Base-by-base conservation (phyloP, 805 yeast species). In the Ogataea ganodermae region DNA sequence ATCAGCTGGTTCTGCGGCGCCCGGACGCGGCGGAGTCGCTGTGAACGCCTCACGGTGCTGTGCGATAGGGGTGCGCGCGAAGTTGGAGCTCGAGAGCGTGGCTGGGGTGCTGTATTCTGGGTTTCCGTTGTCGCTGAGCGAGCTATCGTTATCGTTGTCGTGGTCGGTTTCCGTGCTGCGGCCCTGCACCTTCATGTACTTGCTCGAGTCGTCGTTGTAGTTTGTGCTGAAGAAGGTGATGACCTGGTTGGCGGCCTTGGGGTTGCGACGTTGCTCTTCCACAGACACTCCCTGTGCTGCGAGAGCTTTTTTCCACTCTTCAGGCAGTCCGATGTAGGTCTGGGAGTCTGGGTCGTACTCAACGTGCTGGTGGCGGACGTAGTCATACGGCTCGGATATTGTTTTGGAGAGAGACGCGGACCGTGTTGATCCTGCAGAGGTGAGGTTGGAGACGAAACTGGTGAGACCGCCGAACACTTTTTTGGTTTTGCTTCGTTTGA, bases 331-430 rank as follows among this genome's bases (percentile, higher is more conserved):
- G 0, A 94, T 89, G 64, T 86, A 92, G 36, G 87, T 86, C 10
- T 97, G 97, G 17, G 89, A 79, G 52, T 78, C 80, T 4, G 83
- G 76, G 65, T 92, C 97, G 42, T 88, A 84, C 20, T 96, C 97
- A 8, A 94, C 98, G 61, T 94, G 98, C 14, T 94, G 89, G 28
- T 89, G 85, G 61, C 91, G 96, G 61, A 88, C 84, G 14, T 94
- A 86, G 60, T 89, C 89, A 65, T 85, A 89, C 0, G 99, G 99
- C 0, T 89, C 84, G n/a, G 96, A 87, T 42, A 92, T 94, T 55
- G 81, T 81, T 32, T 75, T 58, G 6, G 57, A 49, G 18, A 45
- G 53, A 12, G 62, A 47, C 36, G 46, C 21, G 42, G 53, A 39
- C 21, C 57, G 30, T 8, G 57, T 43, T 5, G 49, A 26, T 12